Percentiles rank a stretch among this genome's conserved stretches.
These are phyloP conservation scores for Gaultheria prostrata DNA, from an alignment of 148 eudicot genomes.

Conservation along the genomic window DNA sequence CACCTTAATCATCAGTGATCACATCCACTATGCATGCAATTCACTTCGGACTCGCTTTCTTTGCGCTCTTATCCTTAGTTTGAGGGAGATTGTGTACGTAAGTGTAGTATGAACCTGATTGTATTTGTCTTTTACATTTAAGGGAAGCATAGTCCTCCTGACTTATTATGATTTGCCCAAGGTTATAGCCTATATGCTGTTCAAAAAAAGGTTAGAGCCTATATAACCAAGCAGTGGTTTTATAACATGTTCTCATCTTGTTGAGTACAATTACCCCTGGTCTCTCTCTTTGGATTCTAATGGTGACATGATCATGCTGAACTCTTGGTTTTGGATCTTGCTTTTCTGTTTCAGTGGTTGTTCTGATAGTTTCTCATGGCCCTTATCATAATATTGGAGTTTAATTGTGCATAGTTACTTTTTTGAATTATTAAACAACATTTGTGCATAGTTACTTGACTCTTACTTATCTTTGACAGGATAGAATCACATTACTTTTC, in stretches of 20 bases:
- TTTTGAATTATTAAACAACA: too few relatives aligned
- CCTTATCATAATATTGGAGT: background rate
- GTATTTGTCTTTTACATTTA: background rate
- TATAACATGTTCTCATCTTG: background rate
- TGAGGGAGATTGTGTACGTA: background rate
- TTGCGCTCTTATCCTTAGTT: background rate
- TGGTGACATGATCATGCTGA: background rate
- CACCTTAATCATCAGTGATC: background rate
- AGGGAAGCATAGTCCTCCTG: background rate
- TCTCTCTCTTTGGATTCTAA: background rate
- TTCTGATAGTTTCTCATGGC: background rate
- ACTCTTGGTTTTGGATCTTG: background rate
- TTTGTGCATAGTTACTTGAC: background rate
- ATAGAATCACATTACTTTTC: background rate
- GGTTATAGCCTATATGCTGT: too few relatives aligned
- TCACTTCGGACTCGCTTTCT: background rate
- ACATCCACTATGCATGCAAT: background rate
- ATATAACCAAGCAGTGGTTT: background rate
- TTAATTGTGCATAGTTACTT: background rate
- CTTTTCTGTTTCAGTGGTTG: background rate
- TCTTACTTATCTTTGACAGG: conserved; percentile 4
- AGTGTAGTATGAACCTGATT: background rate
- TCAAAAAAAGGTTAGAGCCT: too few relatives aligned
- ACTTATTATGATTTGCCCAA: background rate
- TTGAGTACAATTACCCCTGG: background rate